These are phyloP conservation scores for Schwanniomyces occidentalis DNA, from an alignment of 805 yeast genomes.

Conservation along the genomic window DNA sequence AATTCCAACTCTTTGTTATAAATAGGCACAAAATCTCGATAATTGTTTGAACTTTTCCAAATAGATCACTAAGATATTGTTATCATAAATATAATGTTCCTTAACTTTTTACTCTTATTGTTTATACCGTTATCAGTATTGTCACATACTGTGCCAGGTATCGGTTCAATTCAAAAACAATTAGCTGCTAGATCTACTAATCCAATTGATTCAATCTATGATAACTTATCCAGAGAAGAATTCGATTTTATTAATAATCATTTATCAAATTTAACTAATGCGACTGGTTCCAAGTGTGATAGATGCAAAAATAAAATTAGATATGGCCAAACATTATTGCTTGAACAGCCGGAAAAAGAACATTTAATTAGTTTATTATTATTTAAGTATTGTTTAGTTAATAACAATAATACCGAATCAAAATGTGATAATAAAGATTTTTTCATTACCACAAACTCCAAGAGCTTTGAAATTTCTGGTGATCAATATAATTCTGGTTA, in stretches of 20 bases:
- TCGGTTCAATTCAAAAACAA: slow-evolving; percentile 24
- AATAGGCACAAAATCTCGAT: too few relatives aligned
- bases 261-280: slow-evolving; percentile 25
- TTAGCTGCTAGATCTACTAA: slow-evolving; percentile 18
- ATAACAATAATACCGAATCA: slow-evolving; percentile 27
- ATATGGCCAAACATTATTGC: slow-evolving; percentile 27
- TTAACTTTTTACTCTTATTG: too few relatives aligned
- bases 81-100: too few relatives aligned
- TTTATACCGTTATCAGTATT: too few relatives aligned
- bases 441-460: slow-evolving; percentile 35
- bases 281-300: slow-evolving; percentile 35
- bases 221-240: slow-evolving; percentile 22
- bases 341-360: slow-evolving; percentile 29
- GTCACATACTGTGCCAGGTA: slow-evolving; percentile 22
- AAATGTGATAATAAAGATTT: slow-evolving; percentile 38
- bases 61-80: too few relatives aligned
- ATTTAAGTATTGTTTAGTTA: slow-evolving; percentile 33
- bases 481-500: slow-evolving; percentile 22
- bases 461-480: slow-evolving; percentile 19
- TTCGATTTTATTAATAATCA: slow-evolving; percentile 29
- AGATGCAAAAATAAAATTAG: slow-evolving; percentile 36
- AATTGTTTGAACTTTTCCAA: too few relatives aligned
- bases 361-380: slow-evolving; percentile 37
- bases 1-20: too few relatives aligned
- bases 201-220: slow-evolving; percentile 27